Base-by-base conservation (phyloP, 129 eudicot genomes). In the Centella asiatica region DNA sequence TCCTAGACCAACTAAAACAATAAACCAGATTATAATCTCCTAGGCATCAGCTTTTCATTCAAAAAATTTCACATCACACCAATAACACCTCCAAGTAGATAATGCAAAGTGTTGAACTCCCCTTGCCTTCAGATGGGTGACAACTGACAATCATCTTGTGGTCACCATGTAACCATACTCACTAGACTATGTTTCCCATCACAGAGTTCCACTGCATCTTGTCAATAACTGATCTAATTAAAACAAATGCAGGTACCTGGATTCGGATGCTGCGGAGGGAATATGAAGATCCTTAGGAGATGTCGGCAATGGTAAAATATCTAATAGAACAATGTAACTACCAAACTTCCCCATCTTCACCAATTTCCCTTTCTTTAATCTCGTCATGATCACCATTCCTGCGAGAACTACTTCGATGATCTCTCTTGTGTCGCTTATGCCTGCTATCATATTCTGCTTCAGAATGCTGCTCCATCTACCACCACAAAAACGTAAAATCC, bases 391-490 rank as follows among this genome's bases (percentile, higher is more conserved):
- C 80, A 42, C 64, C 70, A 42, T 65, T 78, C 67, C 83, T 70
- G 33, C 64, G 69, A 66, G 80, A 77, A 10, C 64, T 65, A 69
- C 69, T 71, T 64, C 65, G 32, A 39, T 66, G 76, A 64, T 86
- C 97, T 72, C 84, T 74, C 80, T 79, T 86, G 62, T 83, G 78
- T 60, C 84, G 78, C 86, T 76, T 90, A 58, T 76, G 83, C 46
- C 80, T 67, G 61, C 62, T 77, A 49, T 83, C 95, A 61, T 78
- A 71, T 49, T 81, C 87, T 17, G 74, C 72, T 39, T 78, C 83
- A 6, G 71, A 42, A 48, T 72, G 77, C 72, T 77, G 84, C 39
- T 86, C 95, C 77, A 61, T 32, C 92, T 83, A 75, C 27, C 52
- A 50, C 39, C 42, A 59, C 39, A 10, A 20, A 53, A 13, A 66